Evolutionary conservation across 2,329 filamentous ascomycete species (phyloP), one percentile per base, ranked within the genome.

Genomic region (Fusarium duplospermum): DNA sequence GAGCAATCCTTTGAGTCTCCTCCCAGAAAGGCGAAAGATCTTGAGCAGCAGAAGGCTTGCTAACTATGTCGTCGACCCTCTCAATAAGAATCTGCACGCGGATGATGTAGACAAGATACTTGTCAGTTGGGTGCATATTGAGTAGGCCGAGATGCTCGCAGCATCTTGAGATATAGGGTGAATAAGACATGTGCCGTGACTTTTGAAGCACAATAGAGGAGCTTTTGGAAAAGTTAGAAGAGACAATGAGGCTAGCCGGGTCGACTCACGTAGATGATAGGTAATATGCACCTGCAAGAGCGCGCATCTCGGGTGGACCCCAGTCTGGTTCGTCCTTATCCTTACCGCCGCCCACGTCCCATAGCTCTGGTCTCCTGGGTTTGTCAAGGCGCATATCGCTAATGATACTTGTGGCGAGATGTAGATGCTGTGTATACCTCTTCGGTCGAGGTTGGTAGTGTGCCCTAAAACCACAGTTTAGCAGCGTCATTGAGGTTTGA

Each of bases 191-290:
- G 14, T 74, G 71, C 0, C 77, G 78, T 1, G 74, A 70, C 16
- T 82, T 82, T 22, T 82, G 80, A 2, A 82, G 72, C 13, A 82
- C 64, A 1, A 82, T 72, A 0, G 78, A 80, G 1, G 79, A 78
- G 20, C 80, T 82, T 6, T 4, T 1, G 27, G 6, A 0, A 0
- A 2, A 2, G 1, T 76, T 4, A 75, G 38, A 5, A 16, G 11
- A 6, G 0, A 1, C 2, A 2, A 13, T 2, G 3, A 1, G 1
- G 1, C 0, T 0, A 0, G 2, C 0, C 1, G 4, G 0, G 0
- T 13, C 14, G 1, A n/a, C 38, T 62, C 47, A 79, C 80, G 73
- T 79, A 0, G 80, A 82, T 0, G 78, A 76, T 5, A 82, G 35
- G 16, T 82, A 82, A 10, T 81, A 82, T 4, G 73, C 70, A 4